Conservation (phyloP, 2,329 filamentous ascomycete genomes). For the Fusarium equiseti region DNA sequence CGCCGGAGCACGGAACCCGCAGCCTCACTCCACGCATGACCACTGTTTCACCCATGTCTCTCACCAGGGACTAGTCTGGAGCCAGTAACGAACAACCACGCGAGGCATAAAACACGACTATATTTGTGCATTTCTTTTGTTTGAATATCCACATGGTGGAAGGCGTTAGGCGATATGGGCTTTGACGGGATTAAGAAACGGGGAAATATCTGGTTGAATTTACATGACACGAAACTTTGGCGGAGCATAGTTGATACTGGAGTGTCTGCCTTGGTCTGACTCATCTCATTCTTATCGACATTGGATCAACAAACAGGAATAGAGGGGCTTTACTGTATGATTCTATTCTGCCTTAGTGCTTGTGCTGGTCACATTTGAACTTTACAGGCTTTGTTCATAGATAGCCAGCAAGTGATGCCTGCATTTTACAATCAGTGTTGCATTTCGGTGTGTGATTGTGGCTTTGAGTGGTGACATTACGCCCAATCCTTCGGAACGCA, state of each 20-base stretch:
- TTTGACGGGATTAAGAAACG: slow-evolving; percentile 25
- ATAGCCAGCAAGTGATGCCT: slow-evolving; percentile 26
- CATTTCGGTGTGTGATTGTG: not conserved
- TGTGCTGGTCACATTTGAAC: slow-evolving; percentile 44
- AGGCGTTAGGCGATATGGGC: slow-evolving; percentile 43
- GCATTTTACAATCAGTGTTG: not conserved
- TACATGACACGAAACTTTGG: slow-evolving; percentile 2
- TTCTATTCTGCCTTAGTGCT: slow-evolving; percentile 13
- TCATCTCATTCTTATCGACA: slow-evolving; percentile 9
- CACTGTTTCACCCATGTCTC: slow-evolving; percentile 26
- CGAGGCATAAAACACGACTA: slow-evolving; percentile 13
- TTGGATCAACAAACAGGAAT: slow-evolving; percentile 22
- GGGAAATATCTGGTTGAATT: slow-evolving; percentile 33
- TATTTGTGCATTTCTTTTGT: slow-evolving; percentile 21
- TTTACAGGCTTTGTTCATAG: slow-evolving; percentile 29
- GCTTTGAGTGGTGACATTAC: not conserved
- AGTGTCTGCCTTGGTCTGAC: not conserved
- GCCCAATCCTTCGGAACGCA: not conserved
- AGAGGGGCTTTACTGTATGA: slow-evolving; percentile 14
- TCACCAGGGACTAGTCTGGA: slow-evolving; percentile 1
- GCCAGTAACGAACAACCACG: slow-evolving; percentile 4
- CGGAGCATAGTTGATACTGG: slow-evolving; percentile 17
- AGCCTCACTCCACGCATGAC: slow-evolving; percentile 39
- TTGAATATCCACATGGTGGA: slow-evolving; percentile 29
- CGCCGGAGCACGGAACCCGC: slow-evolving; percentile 30